Base-by-base conservation (phyloP, 202 grass and related monocot species). In the Zoysia matrella region DNA sequence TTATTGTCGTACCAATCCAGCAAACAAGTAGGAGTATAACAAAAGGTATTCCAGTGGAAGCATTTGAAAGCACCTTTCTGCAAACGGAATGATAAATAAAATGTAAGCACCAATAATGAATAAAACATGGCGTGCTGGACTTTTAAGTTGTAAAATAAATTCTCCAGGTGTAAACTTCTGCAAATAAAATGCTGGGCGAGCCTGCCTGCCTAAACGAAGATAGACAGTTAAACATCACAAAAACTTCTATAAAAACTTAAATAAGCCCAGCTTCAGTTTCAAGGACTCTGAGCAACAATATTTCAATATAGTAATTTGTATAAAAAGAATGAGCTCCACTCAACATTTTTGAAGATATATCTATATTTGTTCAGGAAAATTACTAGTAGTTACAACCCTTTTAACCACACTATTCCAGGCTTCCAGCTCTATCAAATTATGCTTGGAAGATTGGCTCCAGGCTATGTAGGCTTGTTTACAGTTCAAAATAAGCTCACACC, bases 21-120 rank as follows among this genome's bases (percentile, higher is more conserved):
- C 72, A 85, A 85, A 60, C 51, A 71, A 15, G 14, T 36, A 36
- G 30, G 30, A 36, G 30, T 58, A 72, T 66, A 54, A 73, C 47
- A n/a, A 83, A 42, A 79, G 6, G 6, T 74, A 76, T 72, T 65
- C 6, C 81, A 54, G 53, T 77, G 73, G 60, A 81, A 72, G 82
- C 40, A 68, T 67, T 46, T 40, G 14, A 73, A 85, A 89, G 46
- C 48, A 73, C 14, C 46, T 77, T 66, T 42, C 72, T 12, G 39
- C 51, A 42, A 78, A 81, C 16, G 18, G 43, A 67, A 81, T 77
- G 51, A 62, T 67, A 66, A 83, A 62, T 62, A 63, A 42, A 71
- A 79, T 58, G 40, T 75, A 7, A 52, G 45, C 57, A 76, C 77
- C 62, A 52, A 77, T 72, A 68, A 52, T 47, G 77, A 77, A 30